Evolutionary conservation across 2,329 filamentous ascomycete genomes (phyloP).

Genomic region (Aspergillus sp.): DNA sequence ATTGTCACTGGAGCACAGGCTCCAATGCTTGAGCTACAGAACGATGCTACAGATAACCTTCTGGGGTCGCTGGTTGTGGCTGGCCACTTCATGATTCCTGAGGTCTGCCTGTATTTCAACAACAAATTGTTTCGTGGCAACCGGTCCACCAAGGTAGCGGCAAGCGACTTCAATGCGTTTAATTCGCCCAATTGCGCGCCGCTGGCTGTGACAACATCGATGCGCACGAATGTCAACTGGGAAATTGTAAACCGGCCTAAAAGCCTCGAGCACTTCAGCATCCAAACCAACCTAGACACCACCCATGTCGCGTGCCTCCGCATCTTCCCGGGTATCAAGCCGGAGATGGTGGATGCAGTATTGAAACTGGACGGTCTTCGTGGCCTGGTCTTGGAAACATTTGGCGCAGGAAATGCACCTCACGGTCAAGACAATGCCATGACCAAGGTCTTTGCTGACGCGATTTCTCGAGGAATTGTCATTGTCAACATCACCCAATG

Average conservation of each 20-base stretch:
- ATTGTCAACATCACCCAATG: slow-evolving; percentile 94
- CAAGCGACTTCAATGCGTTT: slow-evolving; percentile 83
- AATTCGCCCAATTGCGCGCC: slow-evolving; percentile 83
- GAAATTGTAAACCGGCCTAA: slow-evolving; percentile 72
- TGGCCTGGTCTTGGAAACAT: slow-evolving; percentile 85
- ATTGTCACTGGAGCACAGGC: slow-evolving; percentile 81
- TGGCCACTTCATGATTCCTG: slow-evolving; percentile 87
- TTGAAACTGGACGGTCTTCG: slow-evolving; percentile 72
- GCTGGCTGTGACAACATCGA: slow-evolving; percentile 75
- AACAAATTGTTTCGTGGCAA: slow-evolving; percentile 88
- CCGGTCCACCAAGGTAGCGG: slow-evolving; percentile 81
- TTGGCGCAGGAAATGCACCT: slow-evolving; percentile 89
- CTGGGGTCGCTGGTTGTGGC: slow-evolving; percentile 85
- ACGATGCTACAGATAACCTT: slow-evolving; percentile 87
- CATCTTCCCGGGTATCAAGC: slow-evolving; percentile 88
- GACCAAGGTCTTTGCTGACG: slow-evolving; percentile 72
- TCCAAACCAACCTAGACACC: slow-evolving; percentile 75
- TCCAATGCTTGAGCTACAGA: slow-evolving; percentile 86
- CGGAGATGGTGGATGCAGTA: slow-evolving; percentile 89
- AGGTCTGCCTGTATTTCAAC: slow-evolving; percentile 92
- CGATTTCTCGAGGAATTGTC: slow-evolving; percentile 76
- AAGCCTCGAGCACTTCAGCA: slow-evolving; percentile 69
- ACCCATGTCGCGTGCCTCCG: slow-evolving; percentile 87
- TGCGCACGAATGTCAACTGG: slow-evolving; percentile 81
- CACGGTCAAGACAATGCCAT: slow-evolving; percentile 76